Base-by-base conservation (phyloP, 306 rosid species). In the Prunus mira region DNA sequence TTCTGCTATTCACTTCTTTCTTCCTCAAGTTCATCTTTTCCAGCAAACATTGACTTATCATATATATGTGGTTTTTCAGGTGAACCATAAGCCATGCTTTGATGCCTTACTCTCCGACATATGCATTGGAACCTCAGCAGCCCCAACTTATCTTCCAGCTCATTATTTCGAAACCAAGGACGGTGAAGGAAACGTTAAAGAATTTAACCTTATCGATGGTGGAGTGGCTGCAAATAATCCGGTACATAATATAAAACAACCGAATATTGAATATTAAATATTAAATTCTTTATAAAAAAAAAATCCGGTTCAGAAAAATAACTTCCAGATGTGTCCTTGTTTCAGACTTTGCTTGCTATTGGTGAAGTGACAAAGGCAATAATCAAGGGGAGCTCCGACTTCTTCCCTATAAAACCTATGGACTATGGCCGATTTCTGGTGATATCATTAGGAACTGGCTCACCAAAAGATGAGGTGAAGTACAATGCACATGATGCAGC, bases 91-190 rank as follows among this genome's bases (percentile, higher is more conserved):
- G 22, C 86, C 84, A 17, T 49, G 14, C 2, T 12, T 77, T 25
- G 72, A 88, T 73, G 91, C 82, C 0, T 65, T 38, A 20, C 54
- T 87, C 15, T 82, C 91, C 4, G 96, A 90, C 65, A 84, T 91
- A 80, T 80, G 93, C 85, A 88, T 88, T 17, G 74, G 82, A n/a
- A 91, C 96, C 13, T 88, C 93, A 0, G 96, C 96, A 11, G 93
- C 96, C 18, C 96, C 96, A 18, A 91, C 96, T n/a, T 87, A 88
- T 79, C 70, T 88, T 56, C 96, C 96, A 4, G 87, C 96, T 78
- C 86, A 91, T 81, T 76, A 66, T 79, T 88, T 91, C 28, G 67
- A 87, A 73, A 85, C 86, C 56, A 52, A 78, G 52, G 75, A 84
- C 20, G 18, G 10, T 0, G 17, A 65, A 0, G 87, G 85, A 3